Conservation (phyloP, 2,329 filamentous ascomycete species). For the Pseudophaeomoniella oleicola region DNA sequence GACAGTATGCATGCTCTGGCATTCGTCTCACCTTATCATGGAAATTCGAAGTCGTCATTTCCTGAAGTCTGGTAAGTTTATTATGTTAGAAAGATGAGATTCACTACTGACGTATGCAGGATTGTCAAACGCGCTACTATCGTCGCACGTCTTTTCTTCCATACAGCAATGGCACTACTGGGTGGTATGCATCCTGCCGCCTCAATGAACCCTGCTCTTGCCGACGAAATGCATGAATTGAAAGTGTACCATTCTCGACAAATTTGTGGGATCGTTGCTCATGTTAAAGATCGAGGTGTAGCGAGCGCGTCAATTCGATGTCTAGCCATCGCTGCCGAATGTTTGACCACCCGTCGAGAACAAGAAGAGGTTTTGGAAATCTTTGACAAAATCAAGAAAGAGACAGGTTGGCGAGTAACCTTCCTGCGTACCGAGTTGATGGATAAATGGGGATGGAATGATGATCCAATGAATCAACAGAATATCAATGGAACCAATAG, state of each 20-base stretch:
- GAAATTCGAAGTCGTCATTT: conserved; percentile 57
- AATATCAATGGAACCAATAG: conserved; percentile 20
- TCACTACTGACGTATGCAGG: conserved; percentile 30
- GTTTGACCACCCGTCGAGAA: conserved; percentile 52
- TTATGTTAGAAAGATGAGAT: neutral
- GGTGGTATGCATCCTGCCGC: conserved; percentile 57
- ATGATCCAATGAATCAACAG: conserved; percentile 19
- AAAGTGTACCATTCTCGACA: conserved; percentile 65
- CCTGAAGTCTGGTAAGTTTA: conserved; percentile 65
- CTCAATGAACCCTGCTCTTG: conserved; percentile 36
- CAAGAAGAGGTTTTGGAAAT: conserved; percentile 71
- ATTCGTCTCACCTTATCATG: conserved; percentile 55
- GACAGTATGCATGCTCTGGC: conserved; percentile 78
- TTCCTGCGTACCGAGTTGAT: conserved; percentile 61
- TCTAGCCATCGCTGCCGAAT: conserved; percentile 61
- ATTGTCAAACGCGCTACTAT: conserved; percentile 70
- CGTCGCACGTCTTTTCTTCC: conserved; percentile 74
- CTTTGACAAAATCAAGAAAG: conserved; percentile 57
- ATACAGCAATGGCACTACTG: conserved; percentile 69
- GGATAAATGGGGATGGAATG: conserved; percentile 62
- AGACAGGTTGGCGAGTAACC: conserved; percentile 65
- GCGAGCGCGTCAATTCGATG: conserved; percentile 66
- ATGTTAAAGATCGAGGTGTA: conserved; percentile 67
- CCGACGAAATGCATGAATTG: conserved; percentile 53
- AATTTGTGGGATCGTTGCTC: conserved; percentile 78